These are phyloP conservation scores for Closterium sp. DNA, from an alignment of 139 green algal species.

Conservation along the genomic window DNA sequence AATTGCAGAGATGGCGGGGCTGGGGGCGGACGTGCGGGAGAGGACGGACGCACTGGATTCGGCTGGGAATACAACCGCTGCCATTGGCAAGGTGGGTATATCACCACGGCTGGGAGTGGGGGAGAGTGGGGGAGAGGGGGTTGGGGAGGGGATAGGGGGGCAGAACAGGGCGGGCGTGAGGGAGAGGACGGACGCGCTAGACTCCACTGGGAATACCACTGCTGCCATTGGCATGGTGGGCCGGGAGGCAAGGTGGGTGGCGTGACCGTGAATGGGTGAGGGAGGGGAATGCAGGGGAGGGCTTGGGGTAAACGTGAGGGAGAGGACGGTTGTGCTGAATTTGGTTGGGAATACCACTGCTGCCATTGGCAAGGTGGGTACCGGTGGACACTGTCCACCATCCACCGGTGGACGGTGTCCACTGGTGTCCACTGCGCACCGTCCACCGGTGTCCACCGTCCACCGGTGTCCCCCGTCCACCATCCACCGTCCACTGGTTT, in stretches of 20 bases:
- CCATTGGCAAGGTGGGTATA: constrained; percentile 67
- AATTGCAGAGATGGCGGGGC: constrained; percentile 70
- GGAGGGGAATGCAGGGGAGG: constrained; percentile 70
- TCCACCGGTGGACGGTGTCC: too few species aligned
- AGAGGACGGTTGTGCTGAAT: constrained; percentile 64
- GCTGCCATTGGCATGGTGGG: constrained; percentile 68
- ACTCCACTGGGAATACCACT: constrained; percentile 70
- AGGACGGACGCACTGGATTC: constrained; percentile 65
- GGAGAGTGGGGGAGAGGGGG: too few species aligned
- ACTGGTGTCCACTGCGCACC: too few species aligned
- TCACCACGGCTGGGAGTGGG: constrained; percentile 92
- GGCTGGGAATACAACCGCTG: constrained; percentile 70
- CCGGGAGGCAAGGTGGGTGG: constrained; percentile 83
- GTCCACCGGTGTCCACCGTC: too few species aligned
- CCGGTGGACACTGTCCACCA: too few species aligned
- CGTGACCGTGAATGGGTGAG: constrained; percentile 83
- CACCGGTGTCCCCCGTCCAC: too few species aligned
- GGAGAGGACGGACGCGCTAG: constrained; percentile 64
- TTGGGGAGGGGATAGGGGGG: too few species aligned
- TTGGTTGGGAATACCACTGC: constrained; percentile 68
- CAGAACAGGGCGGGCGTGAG: constrained; percentile 70
- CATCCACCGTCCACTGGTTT: too few species aligned
- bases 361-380: constrained; percentile 71
- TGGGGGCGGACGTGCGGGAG: constrained; percentile 43
- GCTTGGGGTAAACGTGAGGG: constrained; percentile 32